Base-by-base conservation (phyloP, 1,284 basidiomycete genomes). In the Puccinia hordei region DNA sequence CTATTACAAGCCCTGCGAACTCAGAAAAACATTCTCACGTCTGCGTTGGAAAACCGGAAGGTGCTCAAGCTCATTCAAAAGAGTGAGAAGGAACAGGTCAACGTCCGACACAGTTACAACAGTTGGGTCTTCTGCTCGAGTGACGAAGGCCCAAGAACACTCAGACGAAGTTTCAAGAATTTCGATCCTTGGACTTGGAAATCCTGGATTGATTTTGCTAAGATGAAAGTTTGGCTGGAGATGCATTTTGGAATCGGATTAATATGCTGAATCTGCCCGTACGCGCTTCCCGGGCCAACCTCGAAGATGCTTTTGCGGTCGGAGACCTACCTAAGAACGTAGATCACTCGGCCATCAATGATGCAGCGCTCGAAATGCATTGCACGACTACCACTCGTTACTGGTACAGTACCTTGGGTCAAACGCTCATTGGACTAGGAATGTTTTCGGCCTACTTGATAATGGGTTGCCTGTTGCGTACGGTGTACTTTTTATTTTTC, bases 121-220 rank as follows among this genome's bases (percentile, higher is more conserved):
- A 63, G 61, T 35, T 63, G 61, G 61, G 35, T 35, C 61, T 38
- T 63, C 41, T 55, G 53, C n/a, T 24, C 53, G 22, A 22, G 35
- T n/a, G 35, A 38, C 8, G 61, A 41, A 10, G 35, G 15, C 35
- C 13, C 19, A 1, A 24, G 24, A n/a, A 61, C 24, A 55, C 15
- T 19, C 33, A 38, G 30, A 41, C 30, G 12, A 73, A 2, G 0
- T 15, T 44, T 33, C 27, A 27, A 46, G 24, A n/a, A 4, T 22
- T 69, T 73, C 51, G 38, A 55, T 33, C 71, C 71, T 55, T 33
- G 51, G 49, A 73, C 49, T 41, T 73, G 71, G 71, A 73, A 55
- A 44, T 73, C 71, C 19, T 73, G 71, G 71, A 59, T 73, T 22
- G 71, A 73, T 27, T 59, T 73, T 33, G 71, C 51, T 22, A 73